phyloP scores from a whole-genome alignment of 2,329 filamentous ascomycete species.

The Zarea fungicola region DNA sequence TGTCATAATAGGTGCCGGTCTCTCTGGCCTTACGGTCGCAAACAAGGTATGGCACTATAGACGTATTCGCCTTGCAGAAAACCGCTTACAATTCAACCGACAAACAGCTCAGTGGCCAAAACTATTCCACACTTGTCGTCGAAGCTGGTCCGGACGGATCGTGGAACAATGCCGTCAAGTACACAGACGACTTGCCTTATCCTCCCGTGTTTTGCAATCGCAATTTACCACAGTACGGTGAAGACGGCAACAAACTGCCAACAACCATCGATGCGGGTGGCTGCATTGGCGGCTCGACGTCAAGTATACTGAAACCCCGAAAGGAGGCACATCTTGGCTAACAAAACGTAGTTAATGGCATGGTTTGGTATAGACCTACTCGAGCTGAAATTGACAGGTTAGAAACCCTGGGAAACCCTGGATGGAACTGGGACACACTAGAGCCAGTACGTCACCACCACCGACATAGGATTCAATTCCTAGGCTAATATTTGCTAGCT shows the following conservation, averaged over 20 bases:
- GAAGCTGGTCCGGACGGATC: conserved; percentile 21
- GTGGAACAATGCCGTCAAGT: conserved; percentile 18
- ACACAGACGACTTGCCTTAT: conserved; percentile 15
- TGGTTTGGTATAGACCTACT: conserved; percentile 22
- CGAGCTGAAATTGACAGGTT: conserved; percentile 19
- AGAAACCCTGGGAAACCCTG: conserved; percentile 18
- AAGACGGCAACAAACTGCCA: conserved; percentile 15
- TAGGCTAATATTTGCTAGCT: conserved; percentile 15
- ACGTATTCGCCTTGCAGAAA: not conserved
- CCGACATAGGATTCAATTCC: conserved; percentile 6
- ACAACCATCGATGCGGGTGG: conserved; percentile 18
- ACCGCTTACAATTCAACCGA: not conserved
- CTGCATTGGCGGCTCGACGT: conserved; percentile 22
- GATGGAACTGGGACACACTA: conserved; percentile 31
- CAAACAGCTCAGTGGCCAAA: conserved; percentile 17
- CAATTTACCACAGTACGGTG: conserved; percentile 18
- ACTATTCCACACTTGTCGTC: conserved; percentile 20
- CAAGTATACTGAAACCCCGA: conserved; percentile 13
- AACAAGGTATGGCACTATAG: conserved; percentile 12
- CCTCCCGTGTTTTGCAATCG: conserved; percentile 19
- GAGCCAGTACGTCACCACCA: conserved; percentile 19
- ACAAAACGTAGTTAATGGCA: conserved; percentile 19
- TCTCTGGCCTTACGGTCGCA: conserved; percentile 27
- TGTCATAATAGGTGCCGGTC: conserved; percentile 34
- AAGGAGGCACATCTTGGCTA: not conserved